Evolutionary conservation across 2,329 filamentous ascomycete species (phyloP), one percentile per base, ranked within the genome.

Genomic region (Cyphellophora attinorum): DNA sequence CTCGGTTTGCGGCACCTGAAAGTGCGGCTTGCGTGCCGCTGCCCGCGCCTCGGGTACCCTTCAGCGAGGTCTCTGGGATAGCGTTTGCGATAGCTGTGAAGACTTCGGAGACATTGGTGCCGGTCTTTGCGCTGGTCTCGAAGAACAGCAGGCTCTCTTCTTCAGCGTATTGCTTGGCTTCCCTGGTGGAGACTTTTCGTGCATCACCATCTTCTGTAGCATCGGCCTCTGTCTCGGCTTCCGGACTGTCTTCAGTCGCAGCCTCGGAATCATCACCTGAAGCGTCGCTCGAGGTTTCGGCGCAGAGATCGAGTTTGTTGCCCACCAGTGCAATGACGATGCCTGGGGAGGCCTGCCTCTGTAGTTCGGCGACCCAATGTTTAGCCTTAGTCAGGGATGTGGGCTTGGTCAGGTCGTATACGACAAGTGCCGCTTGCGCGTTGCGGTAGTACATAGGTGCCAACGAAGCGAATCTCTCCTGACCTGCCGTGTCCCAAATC

Each of bases 361-460:
- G 89, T 38, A 98, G 74, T 64, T 98, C 89, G 37, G 89, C 89
- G 37, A 98, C 88, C 89, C 89, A 98, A 70, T 96, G 89, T 66
- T 93, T 93, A 34, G 91, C 91, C 68, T 98, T 96, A 62, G 85
- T 78, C 50, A 98, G 79, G 31, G 86, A 94, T 32, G 85, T 91
- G 28, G 88, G 83, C 63, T 96, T 96, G 44, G 91, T 98, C 52
- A 98, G 79, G 58, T 98, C 89, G 75, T 96, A 98, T 58, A 96
- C 89, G 43, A 98, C 89, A 49, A 98, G 82, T 11, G 91, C 91
- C 45, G 88, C 86, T 67, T 96, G 89, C 33, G 91, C 91, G 59
- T 98, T 96, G 63, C 89, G 86, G 70, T 96, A 96, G 74, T 98
- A 98, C 91, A 96, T 96, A 52, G 89, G 91, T 34, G 91, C 91